Evolutionary conservation across 768 basidiomycete species (phyloP), one percentile per base, ranked within the genome.

Genomic region (Royoungia palumana): DNA sequence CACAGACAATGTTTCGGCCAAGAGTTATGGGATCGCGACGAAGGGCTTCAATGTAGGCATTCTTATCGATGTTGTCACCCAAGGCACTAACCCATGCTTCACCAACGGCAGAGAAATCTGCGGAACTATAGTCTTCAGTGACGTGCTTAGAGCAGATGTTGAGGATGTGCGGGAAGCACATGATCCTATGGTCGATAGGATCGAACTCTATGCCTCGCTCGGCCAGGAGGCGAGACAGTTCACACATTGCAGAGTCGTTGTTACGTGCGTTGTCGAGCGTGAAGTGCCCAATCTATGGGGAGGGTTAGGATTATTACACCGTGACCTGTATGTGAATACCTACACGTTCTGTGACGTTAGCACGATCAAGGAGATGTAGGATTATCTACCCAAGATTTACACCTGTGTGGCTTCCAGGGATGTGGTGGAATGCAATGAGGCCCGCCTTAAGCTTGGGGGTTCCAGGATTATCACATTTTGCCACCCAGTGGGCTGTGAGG

Each of bases 81-180:
- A 43, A 16, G 2, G 24, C 6, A 12, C 35, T 13, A 5, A 39
- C 35, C 49, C 44, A 50, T 3, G 28, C 19, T 4, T 44, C 17
- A 11, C 8, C 16, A 8, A 50, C 12, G 2, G 28, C n/a, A 21
- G 6, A 6, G 20, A 44, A 38, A 6, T 50, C 38, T 2, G 24
- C 27, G n/a, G 16, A 10, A 4, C 14, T 30, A 25, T 48, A 53
- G 13, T 41, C 30, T 8, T 37, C 30, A n/a, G 54, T 35, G 8
- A 45, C 30, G 35, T 56, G 59, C 19, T 46, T 38, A 2, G 17
- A 35, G 30, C 42, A 54, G 13, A 58, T 56, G 25, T 62, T 55
- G 3, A 60, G 48, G 24, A 63, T 46, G 22, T 63, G 57, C 0
- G 59, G 57, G 34, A 63, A 57, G 39, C 61, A 61, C 28, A 28